Evolutionary conservation across 2,329 filamentous ascomycete genomes (phyloP), one percentile per base, ranked within the genome.

Genomic region (Ceratocystis alfenasii): DNA sequence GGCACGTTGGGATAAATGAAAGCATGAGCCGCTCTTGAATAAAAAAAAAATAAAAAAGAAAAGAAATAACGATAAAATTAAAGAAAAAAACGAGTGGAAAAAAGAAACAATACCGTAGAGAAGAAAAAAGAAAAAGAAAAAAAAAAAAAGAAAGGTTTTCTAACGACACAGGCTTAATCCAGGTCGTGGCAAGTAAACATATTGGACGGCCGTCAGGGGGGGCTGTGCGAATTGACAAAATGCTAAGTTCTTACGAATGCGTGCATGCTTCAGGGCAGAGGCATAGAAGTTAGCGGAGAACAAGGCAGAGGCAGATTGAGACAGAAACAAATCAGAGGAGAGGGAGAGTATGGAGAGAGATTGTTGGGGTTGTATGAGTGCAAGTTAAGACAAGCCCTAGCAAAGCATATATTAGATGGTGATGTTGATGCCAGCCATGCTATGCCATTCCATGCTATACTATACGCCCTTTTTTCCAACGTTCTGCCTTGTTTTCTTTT

Each of bases 1-100:
- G 25, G 46, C 36, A 30, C 20, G 3, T 50, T n/a, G 30, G 61
- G 50, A 50, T 63, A 63, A 63, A 63, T 33, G 63, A 64, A 25
- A 64, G 25, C 53, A 57, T 57, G 53, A 33, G 4, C 55, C 55
- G 8, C 30, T 15, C 46, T 46, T 44, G 28, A 50, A 20, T 2
- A 28, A 30, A 5, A 64, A 36, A 25, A 28, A 41, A 28, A 64
- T 15, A 28, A 6, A 12, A 5, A 5, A 20, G 33, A 50, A 55
- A 53, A 22, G 25, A 53, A 53, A 25, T 28, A 53, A 15, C 48
- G 22, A 53, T 33, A 55, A 53, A 53, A 53, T 36, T 50, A 30
- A 50, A 17, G 46, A 46, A 50, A 50, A 30, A 36, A 25, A 10
- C 17, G 15, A 20, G 7, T 20, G 20, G 41, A 36, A 25, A 41